Percentiles rank a stretch among this genome's conserved stretches.
Conservation (phyloP, 331 rosid species). For the Rosa hybrid region DNA sequence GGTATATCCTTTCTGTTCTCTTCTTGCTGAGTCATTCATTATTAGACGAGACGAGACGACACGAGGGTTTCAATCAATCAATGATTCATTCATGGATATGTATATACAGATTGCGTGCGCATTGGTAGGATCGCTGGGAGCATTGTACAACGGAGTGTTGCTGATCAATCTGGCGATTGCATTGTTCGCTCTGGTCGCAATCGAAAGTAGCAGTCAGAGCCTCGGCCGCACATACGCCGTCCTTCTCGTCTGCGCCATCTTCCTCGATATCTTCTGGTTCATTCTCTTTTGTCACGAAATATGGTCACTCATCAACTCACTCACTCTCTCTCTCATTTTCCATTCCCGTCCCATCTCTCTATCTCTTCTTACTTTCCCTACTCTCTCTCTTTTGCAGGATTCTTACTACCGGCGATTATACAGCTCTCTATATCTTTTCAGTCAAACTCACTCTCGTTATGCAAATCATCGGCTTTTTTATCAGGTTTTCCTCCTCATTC, state of each 20-base stretch:
- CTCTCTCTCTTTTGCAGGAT: slow-evolving; percentile 53
- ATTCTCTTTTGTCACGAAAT: slow-evolving; percentile 71
- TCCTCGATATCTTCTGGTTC: slow-evolving; percentile 89
- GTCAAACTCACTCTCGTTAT: slow-evolving; percentile 83
- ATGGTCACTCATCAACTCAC: slow-evolving; percentile 48
- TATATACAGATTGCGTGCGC: slow-evolving; percentile 70
- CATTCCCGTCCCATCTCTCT: background rate
- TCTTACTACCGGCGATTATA: slow-evolving; percentile 52
- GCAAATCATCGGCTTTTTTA: slow-evolving; percentile 73
- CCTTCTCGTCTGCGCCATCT: slow-evolving; percentile 72
- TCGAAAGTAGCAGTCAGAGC: slow-evolving; percentile 94
- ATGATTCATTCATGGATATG: background rate
- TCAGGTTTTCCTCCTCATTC: slow-evolving; percentile 77
- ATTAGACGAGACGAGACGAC: too few species aligned
- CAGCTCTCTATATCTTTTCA: slow-evolving; percentile 60
- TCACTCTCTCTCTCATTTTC: background rate
- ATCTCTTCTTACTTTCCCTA: background rate
- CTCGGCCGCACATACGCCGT: slow-evolving; percentile 93
- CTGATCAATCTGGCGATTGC: slow-evolving; percentile 78
- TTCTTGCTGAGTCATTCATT: too few species aligned
- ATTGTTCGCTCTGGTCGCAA: slow-evolving; percentile 92
- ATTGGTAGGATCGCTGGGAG: slow-evolving; percentile 91
- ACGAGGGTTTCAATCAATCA: background rate
- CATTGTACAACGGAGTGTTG: slow-evolving; percentile 81
- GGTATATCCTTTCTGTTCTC: slow-evolving; percentile 35